Base-by-base conservation (phyloP, 2,329 filamentous ascomycete genomes). In the Xylariaceae sp. region DNA sequence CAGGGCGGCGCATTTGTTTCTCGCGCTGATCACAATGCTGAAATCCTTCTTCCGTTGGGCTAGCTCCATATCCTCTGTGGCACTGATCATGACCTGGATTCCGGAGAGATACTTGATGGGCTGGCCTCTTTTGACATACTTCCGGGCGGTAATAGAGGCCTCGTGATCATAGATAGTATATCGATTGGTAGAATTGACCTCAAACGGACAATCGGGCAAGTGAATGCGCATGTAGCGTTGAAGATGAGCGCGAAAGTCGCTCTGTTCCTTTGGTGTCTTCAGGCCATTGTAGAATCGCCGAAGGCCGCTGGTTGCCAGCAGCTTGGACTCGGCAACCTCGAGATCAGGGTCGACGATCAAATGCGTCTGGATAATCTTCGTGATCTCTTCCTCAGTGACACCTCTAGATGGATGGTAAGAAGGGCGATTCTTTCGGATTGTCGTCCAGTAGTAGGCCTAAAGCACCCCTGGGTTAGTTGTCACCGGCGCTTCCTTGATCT, bases 371-470 rank as follows among this genome's bases (percentile, higher is more conserved):
- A 88, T 77, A 57, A 87, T 83, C 64, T 82, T 80, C 51, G 80
- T 73, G 44, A 88, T 82, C 50, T 85, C 83, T 57, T 82, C 80
- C 67, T 86, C 82, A 56, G 83, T 85, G 54, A 97, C 80, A 47
- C 90, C 90, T 63, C 94, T 87, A 5, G 89, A 91, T 0, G 91
- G 83, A 68, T 90, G 89, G 74, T 96, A 97, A 57, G 90, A 90
- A 58, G 85, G 86, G 62, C 89, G 87, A 70, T 97, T 96, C 76
- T 99, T 99, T 65, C 93, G 92, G 60, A 97, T 96, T 3, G 85
- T 89, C 4, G 93, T 93, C 93, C 94, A 97, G 79, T 94, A 99
- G 75, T 90, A 97, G 8, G 91, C 88, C 93, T 97, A 67, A 61
- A 63, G 51, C 39, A 58, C 34, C 4, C 45, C 39, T 45, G 23